Evolutionary conservation across 2,329 filamentous ascomycete genomes (phyloP).

Genomic region (Aspergillus neoniger): DNA sequence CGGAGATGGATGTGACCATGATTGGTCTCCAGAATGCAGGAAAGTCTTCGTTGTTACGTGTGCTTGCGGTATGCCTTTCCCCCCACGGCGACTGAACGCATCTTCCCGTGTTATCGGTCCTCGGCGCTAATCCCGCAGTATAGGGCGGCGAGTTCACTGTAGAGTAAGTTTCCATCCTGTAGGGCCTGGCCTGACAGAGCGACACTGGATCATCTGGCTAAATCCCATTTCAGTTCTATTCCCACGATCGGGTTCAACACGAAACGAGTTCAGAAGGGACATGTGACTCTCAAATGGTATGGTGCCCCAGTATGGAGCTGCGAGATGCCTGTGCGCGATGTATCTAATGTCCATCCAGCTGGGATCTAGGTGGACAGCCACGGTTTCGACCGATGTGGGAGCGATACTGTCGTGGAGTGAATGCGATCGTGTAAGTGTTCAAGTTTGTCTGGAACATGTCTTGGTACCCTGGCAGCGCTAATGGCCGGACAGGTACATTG

Average conservation of each 20-base stretch:
- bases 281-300: conserved; percentile 94
- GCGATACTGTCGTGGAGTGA: conserved; percentile 94
- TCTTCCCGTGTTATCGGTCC: conserved; percentile 7
- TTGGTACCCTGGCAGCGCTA: conserved; percentile 10
- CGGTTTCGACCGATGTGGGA: conserved; percentile 99
- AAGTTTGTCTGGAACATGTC: neutral
- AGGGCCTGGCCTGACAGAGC: conserved; percentile 8
- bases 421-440: conserved; percentile 77
- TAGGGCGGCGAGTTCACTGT: conserved; percentile 98
- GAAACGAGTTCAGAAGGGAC: conserved; percentile 95
- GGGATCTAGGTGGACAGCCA: conserved; percentile 96
- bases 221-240: conserved; percentile 70
- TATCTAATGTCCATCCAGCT: conserved; percentile 53
- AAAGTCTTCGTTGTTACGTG: conserved; percentile 91
- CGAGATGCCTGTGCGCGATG: conserved; percentile 12
- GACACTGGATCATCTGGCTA: conserved; percentile 17
- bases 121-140: conserved; percentile 21
- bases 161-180: conserved; percentile 69
- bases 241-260: conserved; percentile 99
- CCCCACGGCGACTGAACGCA: neutral
- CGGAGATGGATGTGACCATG: conserved; percentile 99
- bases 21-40: conserved; percentile 97
- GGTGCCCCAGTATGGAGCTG: conserved; percentile 30
- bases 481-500: conserved; percentile 69
- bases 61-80: conserved; percentile 79